Percentiles rank a stretch among this genome's conserved stretches.
Evolutionary conservation across 2,329 filamentous ascomycete species (phyloP).

Genomic region (Ascosphaera pollenicola): DNA sequence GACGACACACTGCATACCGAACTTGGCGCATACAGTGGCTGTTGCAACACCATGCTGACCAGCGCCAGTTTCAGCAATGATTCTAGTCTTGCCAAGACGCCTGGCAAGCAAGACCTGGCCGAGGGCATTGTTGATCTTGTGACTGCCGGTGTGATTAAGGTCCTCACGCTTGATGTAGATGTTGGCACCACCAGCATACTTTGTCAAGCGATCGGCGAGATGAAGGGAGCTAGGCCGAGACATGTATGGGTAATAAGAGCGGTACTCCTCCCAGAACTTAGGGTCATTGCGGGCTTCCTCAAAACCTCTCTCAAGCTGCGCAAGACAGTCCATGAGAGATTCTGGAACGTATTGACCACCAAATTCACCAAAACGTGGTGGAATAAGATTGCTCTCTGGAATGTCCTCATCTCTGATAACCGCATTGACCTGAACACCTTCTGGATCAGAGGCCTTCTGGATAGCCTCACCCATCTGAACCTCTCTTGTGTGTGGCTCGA

Average conservation of each 20-base stretch:
- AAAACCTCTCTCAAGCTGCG: slow-evolving; percentile 79
- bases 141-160: slow-evolving; percentile 88
- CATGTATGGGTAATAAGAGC: slow-evolving; percentile 94
- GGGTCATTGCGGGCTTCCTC: slow-evolving; percentile 69
- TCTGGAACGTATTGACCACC: slow-evolving; percentile 96
- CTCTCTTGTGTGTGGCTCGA: slow-evolving; percentile 34
- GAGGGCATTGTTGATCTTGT: slow-evolving; percentile 99
- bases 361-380: slow-evolving; percentile 81
- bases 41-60: slow-evolving; percentile 97
- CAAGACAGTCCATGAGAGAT: slow-evolving; percentile 90
- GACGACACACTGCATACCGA: slow-evolving; percentile 92
- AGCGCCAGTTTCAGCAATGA: slow-evolving; percentile 94
- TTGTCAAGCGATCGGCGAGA: slow-evolving; percentile 66
- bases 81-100: slow-evolving; percentile 79
- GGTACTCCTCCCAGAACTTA: slow-evolving; percentile 90
- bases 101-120: slow-evolving; percentile 76
- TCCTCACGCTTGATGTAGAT: slow-evolving; percentile 98
- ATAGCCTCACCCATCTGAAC: slow-evolving; percentile 49
- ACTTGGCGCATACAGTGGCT: slow-evolving; percentile 92
- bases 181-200: slow-evolving; percentile 74
- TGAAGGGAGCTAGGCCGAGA: slow-evolving; percentile 83
- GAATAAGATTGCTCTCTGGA: slow-evolving; percentile 37
- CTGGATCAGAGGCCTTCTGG: slow-evolving; percentile 34
- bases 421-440: slow-evolving; percentile 22
- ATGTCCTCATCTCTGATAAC: slow-evolving; percentile 39